Conservation (phyloP, 2,329 filamentous ascomycete genomes). For the Trichoderma aggressivum region DNA sequence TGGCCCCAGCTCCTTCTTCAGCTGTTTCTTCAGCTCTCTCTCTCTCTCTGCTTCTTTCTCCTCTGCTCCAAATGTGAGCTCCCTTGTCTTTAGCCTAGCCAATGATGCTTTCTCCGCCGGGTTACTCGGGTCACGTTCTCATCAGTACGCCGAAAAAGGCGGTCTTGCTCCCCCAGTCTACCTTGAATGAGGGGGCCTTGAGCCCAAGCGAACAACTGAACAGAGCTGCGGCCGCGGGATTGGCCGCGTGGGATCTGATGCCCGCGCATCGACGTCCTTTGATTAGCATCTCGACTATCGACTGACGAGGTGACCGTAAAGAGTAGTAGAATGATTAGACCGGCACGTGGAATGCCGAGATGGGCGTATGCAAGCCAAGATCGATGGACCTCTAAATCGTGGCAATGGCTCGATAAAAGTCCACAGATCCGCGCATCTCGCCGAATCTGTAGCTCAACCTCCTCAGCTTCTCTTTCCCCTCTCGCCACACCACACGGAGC, state of each 20-base stretch:
- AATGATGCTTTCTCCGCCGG: not conserved
- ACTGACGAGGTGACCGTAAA: slow-evolving; percentile 2
- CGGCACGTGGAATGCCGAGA: slow-evolving; percentile 11
- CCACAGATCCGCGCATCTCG: slow-evolving; percentile 1
- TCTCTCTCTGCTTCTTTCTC: not conserved
- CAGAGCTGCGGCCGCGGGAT: slow-evolving; percentile 11
- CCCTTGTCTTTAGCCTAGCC: not conserved
- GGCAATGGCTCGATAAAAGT: not conserved
- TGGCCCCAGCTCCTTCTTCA: not conserved
- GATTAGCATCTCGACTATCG: not conserved
- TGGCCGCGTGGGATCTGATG: not conserved
- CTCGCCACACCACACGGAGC: not conserved
- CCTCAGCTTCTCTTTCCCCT: not conserved
- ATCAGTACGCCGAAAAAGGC: not conserved
- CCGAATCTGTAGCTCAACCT: not conserved
- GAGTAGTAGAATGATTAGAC: not conserved
- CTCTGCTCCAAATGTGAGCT: not conserved
- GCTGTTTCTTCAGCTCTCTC: not conserved
- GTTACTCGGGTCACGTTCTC: slow-evolving; percentile 12
- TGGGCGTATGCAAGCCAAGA: not conserved
- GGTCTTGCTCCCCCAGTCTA: not conserved
- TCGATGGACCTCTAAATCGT: slow-evolving; percentile 5
- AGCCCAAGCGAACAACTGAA: not conserved
- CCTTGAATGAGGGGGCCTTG: slow-evolving; percentile 3
- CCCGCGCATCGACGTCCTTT: slow-evolving; percentile 3